Evolutionary conservation across 23 red algal species (phyloP).

Genomic region (Agarophyton chilense): DNA sequence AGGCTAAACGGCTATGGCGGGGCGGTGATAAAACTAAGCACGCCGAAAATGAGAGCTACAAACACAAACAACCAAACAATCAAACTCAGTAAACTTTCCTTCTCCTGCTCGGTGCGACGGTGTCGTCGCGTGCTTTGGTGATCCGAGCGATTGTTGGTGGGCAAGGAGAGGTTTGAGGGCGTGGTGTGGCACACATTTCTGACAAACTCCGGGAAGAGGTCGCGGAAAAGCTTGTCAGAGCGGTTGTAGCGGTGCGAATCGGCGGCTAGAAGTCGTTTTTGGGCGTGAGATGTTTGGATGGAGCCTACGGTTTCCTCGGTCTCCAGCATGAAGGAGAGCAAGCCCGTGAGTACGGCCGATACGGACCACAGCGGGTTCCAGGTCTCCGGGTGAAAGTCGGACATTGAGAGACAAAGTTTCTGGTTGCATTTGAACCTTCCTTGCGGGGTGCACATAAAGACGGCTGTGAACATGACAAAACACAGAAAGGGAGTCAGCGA

Average conservation of each 20-base stretch:
- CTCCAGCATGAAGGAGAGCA: conserved; percentile 89
- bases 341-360: conserved; percentile 77
- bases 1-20: conserved; percentile 37
- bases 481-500: background rate
- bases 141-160: background rate
- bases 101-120: conserved; percentile 35
- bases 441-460: conserved; percentile 89
- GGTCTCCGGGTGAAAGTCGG: conserved; percentile 87
- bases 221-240: conserved; percentile 70
- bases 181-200: conserved; percentile 16
- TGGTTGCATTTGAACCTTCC: conserved; percentile 82
- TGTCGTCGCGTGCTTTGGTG: conserved; percentile 32
- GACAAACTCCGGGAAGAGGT: conserved; percentile 86
- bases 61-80: conserved; percentile 78
- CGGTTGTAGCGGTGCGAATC: conserved; percentile 69
- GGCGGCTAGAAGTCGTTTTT: conserved; percentile 65
- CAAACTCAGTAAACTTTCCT: conserved; percentile 72
- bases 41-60: conserved; percentile 48
- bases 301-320: conserved; percentile 81
- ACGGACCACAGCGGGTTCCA: conserved; percentile 91
- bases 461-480: conserved; percentile 10
- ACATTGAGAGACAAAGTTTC: conserved; percentile 89
- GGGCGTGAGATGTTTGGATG: conserved; percentile 63
- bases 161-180: background rate
- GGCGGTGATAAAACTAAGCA: conserved; percentile 58